These are phyloP conservation scores for Scorias spongiosa DNA, from an alignment of 2,329 filamentous ascomycete genomes.

Conservation along the genomic window DNA sequence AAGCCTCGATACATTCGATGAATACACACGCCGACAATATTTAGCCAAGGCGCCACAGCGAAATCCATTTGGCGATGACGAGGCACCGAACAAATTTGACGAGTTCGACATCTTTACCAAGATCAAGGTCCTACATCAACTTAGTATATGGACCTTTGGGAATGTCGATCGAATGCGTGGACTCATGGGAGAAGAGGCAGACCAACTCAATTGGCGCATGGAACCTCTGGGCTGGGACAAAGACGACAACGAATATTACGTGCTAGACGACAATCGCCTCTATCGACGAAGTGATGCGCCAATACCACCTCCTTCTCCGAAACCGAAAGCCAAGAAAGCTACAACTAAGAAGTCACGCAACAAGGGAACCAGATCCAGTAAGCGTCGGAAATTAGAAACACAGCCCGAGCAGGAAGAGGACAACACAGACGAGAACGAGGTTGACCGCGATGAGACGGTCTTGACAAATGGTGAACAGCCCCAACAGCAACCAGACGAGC, in stretches of 20 bases:
- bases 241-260: constrained; percentile 72
- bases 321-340: constrained; percentile 42
- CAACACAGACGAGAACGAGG: constrained; percentile 26
- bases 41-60: constrained; percentile 58
- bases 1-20: constrained; percentile 78
- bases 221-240: constrained; percentile 80
- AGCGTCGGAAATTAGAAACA: constrained; percentile 49
- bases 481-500: constrained; percentile 19
- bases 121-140: constrained; percentile 68
- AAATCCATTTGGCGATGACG: constrained; percentile 75
- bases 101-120: constrained; percentile 74
- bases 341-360: constrained; percentile 42
- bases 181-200: constrained; percentile 69
- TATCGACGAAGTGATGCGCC: constrained; percentile 75
- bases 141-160: constrained; percentile 78
- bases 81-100: constrained; percentile 56
- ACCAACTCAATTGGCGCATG: constrained; percentile 36
- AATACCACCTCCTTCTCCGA: constrained; percentile 37
- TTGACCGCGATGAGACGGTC: constrained; percentile 22
- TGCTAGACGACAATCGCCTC: constrained; percentile 84
- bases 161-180: constrained; percentile 78
- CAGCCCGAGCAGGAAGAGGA: constrained; percentile 27
- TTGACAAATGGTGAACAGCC: constrained; percentile 17
- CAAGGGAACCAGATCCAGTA: constrained; percentile 50
- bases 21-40: constrained; percentile 83